phyloP scores from a whole-genome alignment of 2,329 filamentous ascomycete genomes.

The Ceratocystis cubensis region DNA sequence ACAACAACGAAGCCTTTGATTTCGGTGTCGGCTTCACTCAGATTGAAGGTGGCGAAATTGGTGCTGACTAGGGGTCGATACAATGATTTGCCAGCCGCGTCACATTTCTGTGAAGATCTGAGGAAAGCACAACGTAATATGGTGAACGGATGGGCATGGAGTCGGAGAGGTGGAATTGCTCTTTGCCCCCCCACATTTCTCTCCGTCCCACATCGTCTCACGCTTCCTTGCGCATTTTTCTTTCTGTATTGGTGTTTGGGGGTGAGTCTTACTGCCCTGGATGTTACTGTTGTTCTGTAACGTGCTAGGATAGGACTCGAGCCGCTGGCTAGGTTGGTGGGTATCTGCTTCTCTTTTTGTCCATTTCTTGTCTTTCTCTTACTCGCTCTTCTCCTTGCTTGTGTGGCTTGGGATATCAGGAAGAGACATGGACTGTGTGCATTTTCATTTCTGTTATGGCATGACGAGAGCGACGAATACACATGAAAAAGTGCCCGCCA shows the following conservation, averaged over 20 bases:
- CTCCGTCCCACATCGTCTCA: background rate
- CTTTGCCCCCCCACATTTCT: background rate
- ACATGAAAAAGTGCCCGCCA: too few species aligned
- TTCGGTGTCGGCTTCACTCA: slow-evolving; percentile 40
- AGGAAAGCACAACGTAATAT: background rate
- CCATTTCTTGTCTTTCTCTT: background rate
- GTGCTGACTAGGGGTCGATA: slow-evolving; percentile 36
- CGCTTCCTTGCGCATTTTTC: background rate
- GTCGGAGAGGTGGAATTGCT: too few species aligned
- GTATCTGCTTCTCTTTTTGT: background rate
- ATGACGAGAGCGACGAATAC: background rate
- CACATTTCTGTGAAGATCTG: slow-evolving; percentile 11
- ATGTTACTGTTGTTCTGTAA: too few species aligned
- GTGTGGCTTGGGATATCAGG: background rate
- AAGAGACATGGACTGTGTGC: background rate
- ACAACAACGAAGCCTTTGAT: slow-evolving; percentile 41
- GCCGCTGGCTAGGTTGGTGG: background rate
- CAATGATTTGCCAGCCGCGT: slow-evolving; percentile 13
- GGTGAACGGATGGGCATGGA: background rate
- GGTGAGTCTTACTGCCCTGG: too few species aligned
- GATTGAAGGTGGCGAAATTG: slow-evolving; percentile 43
- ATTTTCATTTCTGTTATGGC: background rate
- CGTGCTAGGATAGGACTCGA: too few species aligned
- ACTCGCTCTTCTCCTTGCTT: background rate
- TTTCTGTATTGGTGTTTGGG: background rate